Evolutionary conservation across 192 early-diverging fungal species (phyloP).

Genomic region (Mortierella antarctica): DNA sequence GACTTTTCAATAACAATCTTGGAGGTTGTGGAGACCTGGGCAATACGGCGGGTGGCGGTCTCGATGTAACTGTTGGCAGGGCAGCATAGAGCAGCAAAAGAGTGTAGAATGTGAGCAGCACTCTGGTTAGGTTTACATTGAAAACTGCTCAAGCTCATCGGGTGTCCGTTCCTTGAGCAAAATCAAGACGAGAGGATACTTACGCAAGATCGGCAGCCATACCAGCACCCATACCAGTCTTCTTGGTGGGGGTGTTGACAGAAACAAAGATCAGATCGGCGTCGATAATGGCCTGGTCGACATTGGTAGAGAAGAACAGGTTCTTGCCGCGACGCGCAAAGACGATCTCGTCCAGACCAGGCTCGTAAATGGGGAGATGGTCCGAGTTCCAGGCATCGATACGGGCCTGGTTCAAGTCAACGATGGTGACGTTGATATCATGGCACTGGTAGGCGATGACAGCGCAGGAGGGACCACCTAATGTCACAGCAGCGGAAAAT

Average conservation of each 20-base stretch:
- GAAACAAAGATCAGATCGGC: conserved; percentile 93
- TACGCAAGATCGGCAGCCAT: conserved; percentile 85
- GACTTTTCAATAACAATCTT: conserved; percentile 97
- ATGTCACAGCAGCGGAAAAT: conserved; percentile 3
- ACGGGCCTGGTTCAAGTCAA: conserved; percentile 81
- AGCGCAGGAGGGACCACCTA: conserved; percentile 91
- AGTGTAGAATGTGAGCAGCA: too few relatives aligned
- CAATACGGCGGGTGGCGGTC: conserved; percentile 84
- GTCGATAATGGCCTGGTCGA: conserved; percentile 79
- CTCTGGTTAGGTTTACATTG: too few relatives aligned
- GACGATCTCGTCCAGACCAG: conserved; percentile 90
- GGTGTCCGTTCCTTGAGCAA: neutral
- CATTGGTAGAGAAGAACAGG: conserved; percentile 88
- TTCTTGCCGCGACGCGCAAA: conserved; percentile 78
- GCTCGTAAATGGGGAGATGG: conserved; percentile 91
- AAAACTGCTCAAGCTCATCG: neutral
- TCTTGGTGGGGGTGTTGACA: conserved; percentile 93
- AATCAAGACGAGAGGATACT: conserved; percentile 42
- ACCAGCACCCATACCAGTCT: conserved; percentile 80
- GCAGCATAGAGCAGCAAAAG: neutral
- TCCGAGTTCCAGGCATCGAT: conserved; percentile 94
- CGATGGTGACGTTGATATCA: conserved; percentile 89
- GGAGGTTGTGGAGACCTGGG: conserved; percentile 76
- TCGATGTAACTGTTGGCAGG: conserved; percentile 72
- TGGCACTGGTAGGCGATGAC: conserved; percentile 94